Evolutionary conservation across 208 protist species (phyloP).

Genomic region (Leishmania aethiopica): DNA sequence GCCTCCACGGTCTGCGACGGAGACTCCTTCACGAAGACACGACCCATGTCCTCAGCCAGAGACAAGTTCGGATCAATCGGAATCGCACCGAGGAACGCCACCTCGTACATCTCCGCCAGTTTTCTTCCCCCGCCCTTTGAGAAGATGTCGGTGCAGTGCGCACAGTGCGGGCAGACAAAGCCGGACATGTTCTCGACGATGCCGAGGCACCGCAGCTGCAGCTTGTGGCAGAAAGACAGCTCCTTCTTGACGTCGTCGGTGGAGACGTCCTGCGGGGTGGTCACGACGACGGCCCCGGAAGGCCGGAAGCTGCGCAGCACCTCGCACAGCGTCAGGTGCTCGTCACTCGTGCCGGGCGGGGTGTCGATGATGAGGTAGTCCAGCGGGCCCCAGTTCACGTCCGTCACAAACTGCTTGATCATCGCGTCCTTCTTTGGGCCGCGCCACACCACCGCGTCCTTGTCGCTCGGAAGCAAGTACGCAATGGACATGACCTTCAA

Average conservation of each 20-base stretch:
- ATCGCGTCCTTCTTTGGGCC: slow-evolving; percentile 93
- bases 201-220: slow-evolving; percentile 86
- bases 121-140: slow-evolving; percentile 76
- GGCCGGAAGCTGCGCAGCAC: slow-evolving; percentile 63
- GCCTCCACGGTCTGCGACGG: slow-evolving; percentile 51
- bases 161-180: slow-evolving; percentile 93
- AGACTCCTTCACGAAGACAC: slow-evolving; percentile 48
- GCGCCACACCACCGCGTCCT: slow-evolving; percentile 99
- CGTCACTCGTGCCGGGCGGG: slow-evolving; percentile 92
- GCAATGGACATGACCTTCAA: slow-evolving; percentile 97
- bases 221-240: slow-evolving; percentile 89
- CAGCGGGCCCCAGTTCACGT: slow-evolving; percentile 88
- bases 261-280: slow-evolving; percentile 90
- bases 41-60: slow-evolving; percentile 72
- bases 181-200: slow-evolving; percentile 95
- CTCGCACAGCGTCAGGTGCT: slow-evolving; percentile 92
- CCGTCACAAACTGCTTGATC: slow-evolving; percentile 93
- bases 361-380: slow-evolving; percentile 95
- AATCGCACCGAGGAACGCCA: slow-evolving; percentile 81
- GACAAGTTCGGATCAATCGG: slow-evolving; percentile 82
- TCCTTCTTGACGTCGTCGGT: slow-evolving; percentile 93
- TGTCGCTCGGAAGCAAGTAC: slow-evolving; percentile 95
- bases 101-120: slow-evolving; percentile 80
- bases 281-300: slow-evolving; percentile 87
- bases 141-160: slow-evolving; percentile 90